These are phyloP conservation scores for Metschnikowia drakensbergensis DNA, from an alignment of 805 yeast genomes.

Conservation along the genomic window DNA sequence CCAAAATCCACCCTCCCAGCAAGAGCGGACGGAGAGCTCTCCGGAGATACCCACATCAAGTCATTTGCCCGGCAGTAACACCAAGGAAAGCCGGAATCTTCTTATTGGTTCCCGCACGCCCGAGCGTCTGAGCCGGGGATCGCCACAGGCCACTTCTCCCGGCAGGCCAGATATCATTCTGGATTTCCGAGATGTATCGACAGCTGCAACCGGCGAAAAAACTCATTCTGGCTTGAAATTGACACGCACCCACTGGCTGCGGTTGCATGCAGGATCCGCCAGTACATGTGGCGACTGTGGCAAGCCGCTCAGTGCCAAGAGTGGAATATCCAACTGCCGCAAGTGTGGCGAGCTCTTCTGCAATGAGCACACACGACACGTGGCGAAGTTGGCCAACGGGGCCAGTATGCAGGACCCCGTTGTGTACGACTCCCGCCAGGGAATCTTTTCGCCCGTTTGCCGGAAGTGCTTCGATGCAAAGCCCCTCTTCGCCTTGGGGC, in stretches of 20 bases:
- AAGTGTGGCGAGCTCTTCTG: slow-evolving; percentile 75
- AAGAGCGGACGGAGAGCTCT: not conserved
- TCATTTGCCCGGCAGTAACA: no score
- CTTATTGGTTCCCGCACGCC: not conserved
- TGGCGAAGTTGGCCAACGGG: slow-evolving; percentile 46
- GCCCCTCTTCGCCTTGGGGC: slow-evolving; percentile 53
- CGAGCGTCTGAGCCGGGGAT: slow-evolving; percentile 1
- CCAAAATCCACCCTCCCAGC: not conserved
- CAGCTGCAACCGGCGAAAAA: slow-evolving; percentile 32
- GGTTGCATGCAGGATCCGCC: slow-evolving; percentile 33
- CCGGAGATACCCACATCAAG: not conserved
- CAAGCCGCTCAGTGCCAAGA: slow-evolving; percentile 44
- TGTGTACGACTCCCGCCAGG: slow-evolving; percentile 20
- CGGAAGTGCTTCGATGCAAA: slow-evolving; percentile 51
- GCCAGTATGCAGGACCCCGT: slow-evolving; percentile 15
- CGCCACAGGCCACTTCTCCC: slow-evolving; percentile 15
- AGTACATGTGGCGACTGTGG: slow-evolving; percentile 45
- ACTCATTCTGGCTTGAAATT: slow-evolving; percentile 18
- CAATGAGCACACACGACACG: slow-evolving; percentile 54
- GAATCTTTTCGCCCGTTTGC: slow-evolving; percentile 76
- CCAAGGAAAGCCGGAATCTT: not conserved
- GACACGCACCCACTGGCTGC: slow-evolving; percentile 57
- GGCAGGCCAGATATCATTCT: slow-evolving; percentile 38
- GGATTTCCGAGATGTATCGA: slow-evolving; percentile 47
- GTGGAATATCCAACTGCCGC: slow-evolving; percentile 66